phyloP scores from a whole-genome alignment of 345 rosid species.

The Salix purpurea region DNA sequence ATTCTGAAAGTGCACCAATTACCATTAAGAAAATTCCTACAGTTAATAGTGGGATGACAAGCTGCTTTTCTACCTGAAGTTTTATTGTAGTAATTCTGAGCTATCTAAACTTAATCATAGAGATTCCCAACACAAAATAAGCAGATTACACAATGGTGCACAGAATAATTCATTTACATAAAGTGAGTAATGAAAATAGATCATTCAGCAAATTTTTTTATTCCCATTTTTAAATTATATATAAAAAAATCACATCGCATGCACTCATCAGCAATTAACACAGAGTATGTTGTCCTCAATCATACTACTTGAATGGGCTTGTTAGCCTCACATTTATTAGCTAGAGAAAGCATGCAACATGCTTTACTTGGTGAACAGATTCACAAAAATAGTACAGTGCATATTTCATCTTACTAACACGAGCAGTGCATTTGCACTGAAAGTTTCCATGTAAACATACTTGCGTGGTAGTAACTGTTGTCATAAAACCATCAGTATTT shows the following conservation, averaged over 20 bases:
- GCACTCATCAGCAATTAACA: neutral
- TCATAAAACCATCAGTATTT: slow-evolving; percentile 41
- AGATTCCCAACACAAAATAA: neutral
- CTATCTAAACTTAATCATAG: neutral
- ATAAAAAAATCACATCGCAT: neutral
- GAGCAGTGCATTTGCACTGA: neutral
- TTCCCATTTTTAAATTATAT: too few relatives aligned
- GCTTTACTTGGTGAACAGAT: too few relatives aligned
- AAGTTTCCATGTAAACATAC: slow-evolving; percentile 33
- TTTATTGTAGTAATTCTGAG: neutral
- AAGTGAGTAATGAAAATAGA: neutral
- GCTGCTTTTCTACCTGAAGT: neutral
- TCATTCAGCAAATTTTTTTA: too few relatives aligned
- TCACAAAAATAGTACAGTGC: neutral
- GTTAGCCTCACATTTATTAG: neutral
- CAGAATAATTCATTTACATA: too few relatives aligned
- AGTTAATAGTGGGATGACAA: neutral
- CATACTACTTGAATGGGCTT: neutral
- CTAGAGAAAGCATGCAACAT: neutral
- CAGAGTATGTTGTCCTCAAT: neutral
- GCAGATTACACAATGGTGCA: too few relatives aligned
- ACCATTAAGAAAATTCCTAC: neutral
- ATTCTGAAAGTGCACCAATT: too few relatives aligned
- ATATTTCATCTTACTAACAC: neutral
- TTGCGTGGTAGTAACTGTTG: slow-evolving; percentile 40